Base-by-base conservation (phyloP, 1,139 yeast genomes). In the Hansenula sp. region DNA sequence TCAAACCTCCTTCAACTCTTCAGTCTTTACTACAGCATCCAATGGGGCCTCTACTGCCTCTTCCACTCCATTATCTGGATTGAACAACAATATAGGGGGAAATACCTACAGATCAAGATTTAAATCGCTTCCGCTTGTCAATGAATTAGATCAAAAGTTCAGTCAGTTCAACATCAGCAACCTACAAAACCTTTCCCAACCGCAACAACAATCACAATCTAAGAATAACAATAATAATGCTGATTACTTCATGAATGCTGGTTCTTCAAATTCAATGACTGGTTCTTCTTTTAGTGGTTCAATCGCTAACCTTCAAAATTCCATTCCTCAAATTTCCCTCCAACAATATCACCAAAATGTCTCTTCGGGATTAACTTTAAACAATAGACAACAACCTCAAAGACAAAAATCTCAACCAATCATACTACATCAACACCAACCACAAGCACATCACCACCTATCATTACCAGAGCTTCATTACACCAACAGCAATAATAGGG, bases 71-170 rank as follows among this genome's bases (percentile, higher is more conserved):
- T 31, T 53, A 1, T 53, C 60, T 2, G 48, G 47, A 2, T 33
- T 52, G 5, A 55, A 52, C 41, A 42, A 53, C 5, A 53, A 45
- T 21, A 46, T 57, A 12, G 61, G 61, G 2, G 59, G 61, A 1
- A 54, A 57, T 36, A 55, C 57, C 1, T 53, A 50, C 48, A 52
- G 59, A 51, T 54, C 59, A 0, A 48, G 60, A 38, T 51, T 57
- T 45, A 55, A 55, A 36, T 57, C 60, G 0, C 36, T 57, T 11
- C 59, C 60, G 1, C 36, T 53, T 17, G 57, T 50, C 13, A 47
- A 49, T 16, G 60, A 57, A 27, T 40, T 57, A 9, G 59, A 54
- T 41, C 49, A 51, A 32, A 50, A 57, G 40, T 54, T 57, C 47
- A 54, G 47, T 38, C 59, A 57, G 41, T 43, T 54, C 43, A 55